phyloP scores from a whole-genome alignment of 2,329 filamentous ascomycete genomes.

The Sporothrix schenckii region DNA sequence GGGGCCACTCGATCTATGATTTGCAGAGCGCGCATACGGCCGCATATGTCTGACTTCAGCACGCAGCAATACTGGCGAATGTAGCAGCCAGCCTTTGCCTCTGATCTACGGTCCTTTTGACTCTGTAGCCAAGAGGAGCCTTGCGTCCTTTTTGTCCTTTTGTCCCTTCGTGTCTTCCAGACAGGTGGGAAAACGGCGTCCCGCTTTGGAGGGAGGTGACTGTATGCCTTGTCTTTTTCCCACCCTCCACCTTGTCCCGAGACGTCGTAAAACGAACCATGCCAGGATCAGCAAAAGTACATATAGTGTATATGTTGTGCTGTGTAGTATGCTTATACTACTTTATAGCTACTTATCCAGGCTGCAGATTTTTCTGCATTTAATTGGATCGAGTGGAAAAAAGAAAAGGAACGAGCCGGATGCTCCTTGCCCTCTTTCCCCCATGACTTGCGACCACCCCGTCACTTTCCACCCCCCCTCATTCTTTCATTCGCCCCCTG shows the following conservation, averaged over 20 bases:
- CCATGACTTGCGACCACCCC: constrained; percentile 19
- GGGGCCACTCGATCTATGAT: neutral
- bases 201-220: constrained; percentile 4
- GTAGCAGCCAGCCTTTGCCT: neutral
- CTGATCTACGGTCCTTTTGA: constrained; percentile 11
- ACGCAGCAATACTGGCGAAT: no score
- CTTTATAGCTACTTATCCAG: constrained; percentile 19
- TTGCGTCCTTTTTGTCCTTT: constrained; percentile 1
- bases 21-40: neutral
- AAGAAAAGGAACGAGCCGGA: constrained; percentile 28
- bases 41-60: neutral
- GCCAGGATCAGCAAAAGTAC: neutral
- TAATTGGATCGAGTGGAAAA: constrained; percentile 27
- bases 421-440: constrained; percentile 18
- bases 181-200: neutral
- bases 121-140: neutral
- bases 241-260: constrained; percentile 15
- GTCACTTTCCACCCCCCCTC: neutral
- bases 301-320: neutral
- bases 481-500: constrained; percentile 1
- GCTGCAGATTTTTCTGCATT: constrained; percentile 25
- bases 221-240: constrained; percentile 2
- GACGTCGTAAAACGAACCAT: constrained; percentile 20
- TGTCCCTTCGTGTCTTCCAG: neutral
- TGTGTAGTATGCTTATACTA: neutral